Percentiles rank a stretch among this genome's conserved stretches.
Conservation (phyloP, 371 early-diverging fungal genomes). For the Mucor indicus region DNA sequence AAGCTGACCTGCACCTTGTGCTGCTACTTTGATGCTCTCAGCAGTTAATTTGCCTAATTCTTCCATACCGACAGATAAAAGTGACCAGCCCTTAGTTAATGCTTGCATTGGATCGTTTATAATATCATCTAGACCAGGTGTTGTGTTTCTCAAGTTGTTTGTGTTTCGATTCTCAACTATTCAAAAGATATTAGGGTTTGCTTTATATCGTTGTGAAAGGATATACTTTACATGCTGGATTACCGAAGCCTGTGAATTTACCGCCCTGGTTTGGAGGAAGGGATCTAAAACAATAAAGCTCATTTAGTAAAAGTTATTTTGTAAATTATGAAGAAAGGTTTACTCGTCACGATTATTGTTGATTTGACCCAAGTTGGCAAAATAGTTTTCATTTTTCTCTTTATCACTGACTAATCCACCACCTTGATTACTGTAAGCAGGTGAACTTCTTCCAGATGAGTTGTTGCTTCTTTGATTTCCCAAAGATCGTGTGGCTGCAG, state of each 20-base stretch:
- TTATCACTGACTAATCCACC: constrained; percentile 13
- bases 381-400: constrained; percentile 17
- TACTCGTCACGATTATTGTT: constrained; percentile 20
- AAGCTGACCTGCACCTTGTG: constrained; percentile 64
- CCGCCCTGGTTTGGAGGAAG: constrained; percentile 94
- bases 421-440: constrained; percentile 1
- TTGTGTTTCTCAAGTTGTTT: constrained; percentile 21
- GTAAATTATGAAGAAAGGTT: not conserved
- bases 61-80: constrained; percentile 60
- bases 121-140: constrained; percentile 62
- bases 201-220: too few relatives aligned
- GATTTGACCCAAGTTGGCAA: constrained; percentile 17
- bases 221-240: constrained; percentile 54
- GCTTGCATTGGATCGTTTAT: constrained; percentile 81
- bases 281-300: constrained; percentile 29
- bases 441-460: constrained; percentile 17
- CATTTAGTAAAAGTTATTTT: too few relatives aligned
- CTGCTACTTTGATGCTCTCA: constrained; percentile 73
- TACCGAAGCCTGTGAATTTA: constrained; percentile 89
- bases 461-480: constrained; percentile 18
- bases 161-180: constrained; percentile 38
- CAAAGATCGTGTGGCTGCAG: constrained; percentile 17
- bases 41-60: constrained; percentile 52
- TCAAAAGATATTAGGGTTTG: too few relatives aligned
- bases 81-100: constrained; percentile 81